Percentiles rank a stretch among this genome's conserved stretches.
These are phyloP conservation scores for Cladosporium sp. DNA, from an alignment of 2,329 filamentous ascomycete genomes.

Conservation along the genomic window DNA sequence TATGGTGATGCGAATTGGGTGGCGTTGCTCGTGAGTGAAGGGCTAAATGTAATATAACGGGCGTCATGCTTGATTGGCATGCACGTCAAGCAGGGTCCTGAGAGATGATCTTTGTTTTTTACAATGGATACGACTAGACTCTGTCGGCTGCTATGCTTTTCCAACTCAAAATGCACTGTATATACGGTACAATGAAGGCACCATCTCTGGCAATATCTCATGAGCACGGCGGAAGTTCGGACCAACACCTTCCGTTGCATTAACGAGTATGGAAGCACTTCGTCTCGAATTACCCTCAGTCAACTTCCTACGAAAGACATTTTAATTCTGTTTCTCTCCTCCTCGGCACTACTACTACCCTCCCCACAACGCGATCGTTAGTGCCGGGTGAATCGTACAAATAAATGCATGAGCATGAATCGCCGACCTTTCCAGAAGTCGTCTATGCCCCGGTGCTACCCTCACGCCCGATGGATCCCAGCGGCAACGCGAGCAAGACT, in stretches of 20 bases:
- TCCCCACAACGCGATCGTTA: not conserved
- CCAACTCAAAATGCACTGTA: not conserved
- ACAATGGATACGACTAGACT: too few relatives aligned
- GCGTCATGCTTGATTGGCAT: not conserved
- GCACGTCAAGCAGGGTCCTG: not conserved
- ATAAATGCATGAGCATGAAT: not conserved
- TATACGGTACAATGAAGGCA: not conserved
- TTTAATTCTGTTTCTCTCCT: not conserved
- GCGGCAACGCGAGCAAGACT: not conserved
- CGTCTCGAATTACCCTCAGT: not conserved
- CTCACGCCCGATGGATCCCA: not conserved
- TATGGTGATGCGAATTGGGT: too few relatives aligned
- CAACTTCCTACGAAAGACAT: not conserved
- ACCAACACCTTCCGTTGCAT: not conserved
- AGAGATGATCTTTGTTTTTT: too few relatives aligned
- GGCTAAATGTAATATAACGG: not conserved
- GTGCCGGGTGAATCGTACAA: not conserved
- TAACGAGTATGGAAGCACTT: not conserved
- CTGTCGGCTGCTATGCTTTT: too few relatives aligned
- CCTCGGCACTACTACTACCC: not conserved
- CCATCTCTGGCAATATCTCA: not conserved
- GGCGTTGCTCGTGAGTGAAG: not conserved
- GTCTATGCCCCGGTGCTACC: not conserved
- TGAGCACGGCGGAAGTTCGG: not conserved
- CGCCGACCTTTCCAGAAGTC: constrained; percentile 7